Base-by-base conservation (phyloP, 441 rosid genomes). In the Geranium incanum region DNA sequence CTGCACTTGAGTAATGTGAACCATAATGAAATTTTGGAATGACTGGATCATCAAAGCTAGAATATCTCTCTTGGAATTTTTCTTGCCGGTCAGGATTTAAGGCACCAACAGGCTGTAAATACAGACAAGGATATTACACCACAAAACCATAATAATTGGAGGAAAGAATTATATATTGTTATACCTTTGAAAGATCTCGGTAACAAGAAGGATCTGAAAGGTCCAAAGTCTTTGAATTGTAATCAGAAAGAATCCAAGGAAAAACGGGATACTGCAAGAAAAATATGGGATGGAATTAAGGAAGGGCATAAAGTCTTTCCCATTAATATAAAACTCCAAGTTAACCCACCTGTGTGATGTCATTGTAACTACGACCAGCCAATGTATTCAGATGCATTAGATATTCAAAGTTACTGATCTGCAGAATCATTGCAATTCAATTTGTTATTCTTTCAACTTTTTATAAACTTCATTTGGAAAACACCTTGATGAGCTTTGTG, bases 11-110 rank as follows among this genome's bases (percentile, higher is more conserved):
- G 82, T 95, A 95, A 84, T 95, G 99, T 16, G 99, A 95, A 75
- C 99, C 99, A 79, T 95, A 95, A 78, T 96, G 99, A 70, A 96
- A 96, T 81, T 96, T 96, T 28, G 99, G 99, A 79, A 96, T 96
- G 81, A 93, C 87, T 64, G 99, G 97, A 83, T 96, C 99, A 71
- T 96, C 98, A 76, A 96, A 93, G 86, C 95, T 91, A 77, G 93
- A 86, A 89, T 96, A 93, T 86, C 98, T 88, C 84, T 91, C 99
- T 84, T 93, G 96, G 78, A 96, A 89, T 76, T 89, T 96, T 77
- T 84, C 84, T 67, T 93, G 86, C 75, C 95, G 91, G 59, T 86
- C 96, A 57, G 86, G 89, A 82, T 91, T 91, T 78, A 96, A 72
- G 68, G 98, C 98, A 76, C 99, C 99, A 79, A 96, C 85, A 78